phyloP scores from a whole-genome alignment of 2,329 filamentous ascomycete genomes.

The Clarireedia hainanense region DNA sequence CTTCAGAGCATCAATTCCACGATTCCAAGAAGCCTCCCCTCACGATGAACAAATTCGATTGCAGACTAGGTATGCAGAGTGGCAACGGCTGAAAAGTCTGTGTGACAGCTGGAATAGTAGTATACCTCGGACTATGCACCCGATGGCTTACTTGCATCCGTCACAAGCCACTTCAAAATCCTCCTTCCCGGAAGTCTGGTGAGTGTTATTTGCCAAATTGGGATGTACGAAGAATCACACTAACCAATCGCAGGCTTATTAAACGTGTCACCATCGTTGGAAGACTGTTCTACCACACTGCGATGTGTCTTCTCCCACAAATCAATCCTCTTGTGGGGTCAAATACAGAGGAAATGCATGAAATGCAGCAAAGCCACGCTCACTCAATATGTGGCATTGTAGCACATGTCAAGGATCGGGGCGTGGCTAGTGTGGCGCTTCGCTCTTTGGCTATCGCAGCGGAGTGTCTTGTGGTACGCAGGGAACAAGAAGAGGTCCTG shows the following conservation, averaged over 20 bases:
- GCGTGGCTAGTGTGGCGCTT: conserved; percentile 70
- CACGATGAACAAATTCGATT: conserved; percentile 57
- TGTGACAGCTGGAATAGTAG: conserved; percentile 75
- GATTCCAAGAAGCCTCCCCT: conserved; percentile 49
- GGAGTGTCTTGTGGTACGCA: conserved; percentile 57
- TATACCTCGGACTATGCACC: conserved; percentile 80
- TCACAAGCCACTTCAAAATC: conserved; percentile 62
- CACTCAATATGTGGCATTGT: conserved; percentile 85
- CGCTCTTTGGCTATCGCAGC: conserved; percentile 73
- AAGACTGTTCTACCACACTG: conserved; percentile 81
- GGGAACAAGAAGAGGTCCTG: conserved; percentile 76
- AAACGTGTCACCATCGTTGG: conserved; percentile 76
- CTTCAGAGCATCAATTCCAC: conserved; percentile 65
- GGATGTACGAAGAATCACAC: conserved; percentile 12
- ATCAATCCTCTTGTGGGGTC: conserved; percentile 61
- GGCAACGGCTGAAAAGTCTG: conserved; percentile 71
- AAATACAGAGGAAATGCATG: conserved; percentile 56
- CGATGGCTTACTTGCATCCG: conserved; percentile 68
- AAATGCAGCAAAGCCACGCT: conserved; percentile 65
- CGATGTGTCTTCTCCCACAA: conserved; percentile 72
- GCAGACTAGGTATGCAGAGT: conserved; percentile 63
- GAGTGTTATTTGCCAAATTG: conserved; percentile 28
- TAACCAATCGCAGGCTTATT: conserved; percentile 54
- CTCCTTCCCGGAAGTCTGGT: conserved; percentile 81
- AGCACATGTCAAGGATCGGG: conserved; percentile 73